Conservation (phyloP, 2,329 filamentous ascomycete genomes). For the Atkinsonella hypoxylon region DNA sequence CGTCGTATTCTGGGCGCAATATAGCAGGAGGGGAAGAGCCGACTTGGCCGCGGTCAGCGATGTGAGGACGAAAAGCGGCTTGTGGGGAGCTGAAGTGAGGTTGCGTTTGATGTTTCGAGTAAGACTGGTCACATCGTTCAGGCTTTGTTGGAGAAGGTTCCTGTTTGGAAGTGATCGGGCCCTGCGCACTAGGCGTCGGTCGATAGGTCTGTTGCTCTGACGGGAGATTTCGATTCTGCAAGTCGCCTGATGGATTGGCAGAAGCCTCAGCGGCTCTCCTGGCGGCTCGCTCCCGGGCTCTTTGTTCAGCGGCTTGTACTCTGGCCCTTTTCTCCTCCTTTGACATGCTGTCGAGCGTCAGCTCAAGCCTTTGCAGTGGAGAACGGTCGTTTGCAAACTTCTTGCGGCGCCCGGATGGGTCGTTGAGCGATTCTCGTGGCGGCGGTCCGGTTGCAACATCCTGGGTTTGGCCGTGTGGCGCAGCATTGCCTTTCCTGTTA, state of each 20-base stretch:
- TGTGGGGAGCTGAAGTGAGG: background rate
- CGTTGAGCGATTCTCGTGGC: slow-evolving; percentile 26
- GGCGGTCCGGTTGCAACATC: slow-evolving; percentile 15
- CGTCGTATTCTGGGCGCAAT: slow-evolving; percentile 9
- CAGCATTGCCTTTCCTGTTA: slow-evolving; percentile 12
- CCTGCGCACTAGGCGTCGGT: background rate
- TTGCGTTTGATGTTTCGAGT: slow-evolving; percentile 1
- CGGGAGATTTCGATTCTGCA: slow-evolving; percentile 13
- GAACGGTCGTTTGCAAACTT: slow-evolving; percentile 71
- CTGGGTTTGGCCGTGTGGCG: slow-evolving; percentile 7
- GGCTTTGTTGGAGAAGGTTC: background rate
- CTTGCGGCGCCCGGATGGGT: slow-evolving; percentile 34
- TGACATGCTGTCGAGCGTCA: slow-evolving; percentile 81
- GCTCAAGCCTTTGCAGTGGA: slow-evolving; percentile 85
- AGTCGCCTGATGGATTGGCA: slow-evolving; percentile 10
- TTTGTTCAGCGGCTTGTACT: slow-evolving; percentile 69
- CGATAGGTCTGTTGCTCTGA: slow-evolving; percentile 1
- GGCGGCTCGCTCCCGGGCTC: slow-evolving; percentile 50
- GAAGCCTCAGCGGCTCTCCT: slow-evolving; percentile 19
- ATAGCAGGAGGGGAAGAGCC: slow-evolving; percentile 13
- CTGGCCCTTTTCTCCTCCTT: slow-evolving; percentile 90
- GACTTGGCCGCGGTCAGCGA: slow-evolving; percentile 8
- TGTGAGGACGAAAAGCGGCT: background rate
- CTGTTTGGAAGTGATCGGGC: background rate
- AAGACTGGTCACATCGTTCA: background rate